Evolutionary conservation across 2,329 filamentous ascomycete species (phyloP), one percentile per base, ranked within the genome.

Genomic region (Cercospora nicotianae): DNA sequence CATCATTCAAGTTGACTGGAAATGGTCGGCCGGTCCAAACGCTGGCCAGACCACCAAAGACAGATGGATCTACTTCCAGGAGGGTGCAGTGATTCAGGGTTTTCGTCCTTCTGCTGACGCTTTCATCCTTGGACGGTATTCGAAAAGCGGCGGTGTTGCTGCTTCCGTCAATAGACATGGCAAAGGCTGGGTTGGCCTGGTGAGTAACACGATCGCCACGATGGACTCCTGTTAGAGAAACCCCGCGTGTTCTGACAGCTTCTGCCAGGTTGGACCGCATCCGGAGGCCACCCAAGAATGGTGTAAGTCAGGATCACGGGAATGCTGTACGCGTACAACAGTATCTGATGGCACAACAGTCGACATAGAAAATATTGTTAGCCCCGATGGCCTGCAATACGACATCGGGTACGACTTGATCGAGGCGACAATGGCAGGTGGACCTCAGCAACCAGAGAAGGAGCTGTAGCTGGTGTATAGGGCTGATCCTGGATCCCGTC

Each of bases 31-130:
- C 1, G 71, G 71, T 3, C 39, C 45, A 10, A 69, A 67, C 12
- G 31, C 28, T 4, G 70, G 71, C 16, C 42, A 63, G 18, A 70
- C 65, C 5, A 67, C 62, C 16, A 61, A 64, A 18, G 67, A 68
- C 26, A 62, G 69, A 12, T 74, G 72, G 72, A 48, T 72, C 60
- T 74, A 72, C 51, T 74, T 74, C 53, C 72, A 73, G 55, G 69
- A 72, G 42, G 70, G 72, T 10, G 63, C 70, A 10, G 67, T 66
- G 26, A 69, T 72, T 20, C 31, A 64, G 20, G 13, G 67, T 1
- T 62, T 30, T 5, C 48, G 68, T 3, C 59, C 62, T 5, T 71
- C 72, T 3, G 39, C 51, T 3, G 28, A 63, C 26, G 67, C 65
- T 12, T 67, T 65, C n/a, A 63, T 73, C 5, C 59, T 72, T 39